These are phyloP conservation scores for Thermothielavioides terrestris DNA, from an alignment of 495 filamentous ascomycete genomes.

Conservation along the genomic window DNA sequence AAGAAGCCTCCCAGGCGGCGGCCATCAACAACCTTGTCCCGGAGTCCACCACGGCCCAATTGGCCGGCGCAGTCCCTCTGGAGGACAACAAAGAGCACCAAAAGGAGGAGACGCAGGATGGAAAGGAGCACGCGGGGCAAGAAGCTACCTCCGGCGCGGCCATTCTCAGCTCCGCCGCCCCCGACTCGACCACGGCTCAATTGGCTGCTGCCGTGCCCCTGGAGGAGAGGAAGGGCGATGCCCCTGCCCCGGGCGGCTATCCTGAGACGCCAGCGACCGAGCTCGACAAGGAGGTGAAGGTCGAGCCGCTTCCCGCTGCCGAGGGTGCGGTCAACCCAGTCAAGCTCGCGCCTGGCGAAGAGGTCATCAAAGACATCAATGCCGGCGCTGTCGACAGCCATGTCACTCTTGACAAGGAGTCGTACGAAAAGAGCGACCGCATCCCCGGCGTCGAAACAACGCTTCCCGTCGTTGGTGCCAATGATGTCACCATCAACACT, in stretches of 20 bases:
- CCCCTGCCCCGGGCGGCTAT: slow-evolving; percentile 33
- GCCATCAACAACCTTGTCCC: slow-evolving; percentile 54
- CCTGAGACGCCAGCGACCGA: slow-evolving; percentile 60
- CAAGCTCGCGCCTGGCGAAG: slow-evolving; percentile 67
- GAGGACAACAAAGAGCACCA: slow-evolving; percentile 30
- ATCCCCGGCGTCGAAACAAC: slow-evolving; percentile 45
- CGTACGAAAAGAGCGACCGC: slow-evolving; percentile 69
- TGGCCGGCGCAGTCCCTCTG: slow-evolving; percentile 61
- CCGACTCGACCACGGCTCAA: slow-evolving; percentile 30
- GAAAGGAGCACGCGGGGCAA: slow-evolving; percentile 1
- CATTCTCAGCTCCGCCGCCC: slow-evolving; percentile 20
- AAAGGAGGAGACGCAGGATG: not conserved
- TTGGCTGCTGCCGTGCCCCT: slow-evolving; percentile 27
- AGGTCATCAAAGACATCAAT: slow-evolving; percentile 55
- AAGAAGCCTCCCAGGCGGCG: slow-evolving; percentile 32
- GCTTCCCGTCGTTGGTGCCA: slow-evolving; percentile 47
- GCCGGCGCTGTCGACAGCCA: slow-evolving; percentile 46
- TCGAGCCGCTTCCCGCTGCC: slow-evolving; percentile 73
- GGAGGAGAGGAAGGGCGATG: slow-evolving; percentile 20
- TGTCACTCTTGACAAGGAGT: slow-evolving; percentile 71
- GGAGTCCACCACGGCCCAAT: slow-evolving; percentile 61
- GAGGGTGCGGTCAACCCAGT: slow-evolving; percentile 73
- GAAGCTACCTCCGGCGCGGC: slow-evolving; percentile 1
- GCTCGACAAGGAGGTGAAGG: slow-evolving; percentile 46
- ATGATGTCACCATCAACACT: slow-evolving; percentile 55